A percentile compares a stretch with the other conserved stretches of the same genome.
Conservation (phyloP, 2,329 filamentous ascomycete genomes). For the Paradendryphiella salina region DNA sequence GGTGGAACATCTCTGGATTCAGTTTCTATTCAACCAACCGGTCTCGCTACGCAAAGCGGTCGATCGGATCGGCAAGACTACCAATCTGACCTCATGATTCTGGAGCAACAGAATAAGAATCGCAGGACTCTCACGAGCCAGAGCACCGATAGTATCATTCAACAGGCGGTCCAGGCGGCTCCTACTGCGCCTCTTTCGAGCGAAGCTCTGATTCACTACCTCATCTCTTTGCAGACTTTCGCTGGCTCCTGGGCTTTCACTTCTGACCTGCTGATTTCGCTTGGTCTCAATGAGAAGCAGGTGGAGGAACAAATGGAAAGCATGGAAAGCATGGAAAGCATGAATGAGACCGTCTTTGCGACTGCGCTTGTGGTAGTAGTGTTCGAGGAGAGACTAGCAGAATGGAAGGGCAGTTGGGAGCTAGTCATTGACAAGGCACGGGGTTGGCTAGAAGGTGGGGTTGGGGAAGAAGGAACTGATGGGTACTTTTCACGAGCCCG, state of each 20-base stretch:
- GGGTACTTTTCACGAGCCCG: neutral
- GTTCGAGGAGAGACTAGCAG: conserved; percentile 53
- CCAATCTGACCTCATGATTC: conserved; percentile 81
- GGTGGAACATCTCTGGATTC: neutral
- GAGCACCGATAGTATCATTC: too few species aligned
- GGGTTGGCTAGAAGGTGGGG: conserved; percentile 42
- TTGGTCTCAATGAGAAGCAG: neutral
- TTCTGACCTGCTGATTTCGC: conserved; percentile 2
- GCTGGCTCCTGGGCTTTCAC: conserved; percentile 56
- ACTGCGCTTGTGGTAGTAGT: conserved; percentile 55
- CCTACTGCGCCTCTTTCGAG: conserved; percentile 16
- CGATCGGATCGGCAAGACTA: conserved; percentile 66
- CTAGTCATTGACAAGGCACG: conserved; percentile 65
- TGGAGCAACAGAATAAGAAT: conserved; percentile 72
- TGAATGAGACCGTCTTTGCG: conserved; percentile 24
- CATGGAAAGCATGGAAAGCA: conserved; percentile 3
- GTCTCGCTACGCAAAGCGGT: too few species aligned
- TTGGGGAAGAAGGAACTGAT: neutral
- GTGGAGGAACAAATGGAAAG: neutral
- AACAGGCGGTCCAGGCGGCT: neutral
- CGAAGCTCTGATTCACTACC: conserved; percentile 41
- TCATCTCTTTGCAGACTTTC: conserved; percentile 62
- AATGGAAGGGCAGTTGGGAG: conserved; percentile 63
- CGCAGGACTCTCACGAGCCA: neutral
- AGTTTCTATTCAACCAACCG: neutral